A percentile compares a stretch with the other conserved stretches of the same genome.
These are phyloP conservation scores for Trichomonascaceae sp. DNA, from an alignment of 1,139 yeast genomes.

Conservation along the genomic window DNA sequence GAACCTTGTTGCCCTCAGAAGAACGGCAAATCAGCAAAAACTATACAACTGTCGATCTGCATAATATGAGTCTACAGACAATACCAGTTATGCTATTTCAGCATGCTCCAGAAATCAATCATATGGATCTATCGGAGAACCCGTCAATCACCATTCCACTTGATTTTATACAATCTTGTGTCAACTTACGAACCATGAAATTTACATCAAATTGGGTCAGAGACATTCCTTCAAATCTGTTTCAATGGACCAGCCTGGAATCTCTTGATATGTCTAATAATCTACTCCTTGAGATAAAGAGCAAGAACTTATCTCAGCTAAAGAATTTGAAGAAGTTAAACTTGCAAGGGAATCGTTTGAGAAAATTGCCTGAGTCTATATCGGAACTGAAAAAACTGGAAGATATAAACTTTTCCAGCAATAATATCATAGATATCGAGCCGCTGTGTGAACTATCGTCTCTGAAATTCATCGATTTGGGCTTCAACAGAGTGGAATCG, in stretches of 20 bases:
- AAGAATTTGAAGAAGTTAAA: slow-evolving; percentile 27
- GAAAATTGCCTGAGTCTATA: slow-evolving; percentile 58
- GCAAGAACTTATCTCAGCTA: slow-evolving; percentile 28
- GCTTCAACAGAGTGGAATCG: slow-evolving; percentile 64
- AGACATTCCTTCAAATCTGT: slow-evolving; percentile 65
- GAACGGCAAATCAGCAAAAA: slow-evolving; percentile 56
- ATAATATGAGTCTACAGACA: slow-evolving; percentile 70
- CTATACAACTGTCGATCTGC: slow-evolving; percentile 68
- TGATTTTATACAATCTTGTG: slow-evolving; percentile 81
- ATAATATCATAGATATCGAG: slow-evolving; percentile 65
- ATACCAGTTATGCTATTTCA: slow-evolving; percentile 80
- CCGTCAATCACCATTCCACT: slow-evolving; percentile 79
- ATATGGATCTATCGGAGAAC: slow-evolving; percentile 78
- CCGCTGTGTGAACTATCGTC: slow-evolving; percentile 57
- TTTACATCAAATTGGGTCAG: slow-evolving; percentile 72
- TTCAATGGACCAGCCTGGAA: slow-evolving; percentile 63
- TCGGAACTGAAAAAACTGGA: slow-evolving; percentile 51
- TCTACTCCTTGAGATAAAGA: slow-evolving; percentile 28
- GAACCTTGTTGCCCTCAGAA: slow-evolving; percentile 62
- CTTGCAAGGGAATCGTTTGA: slow-evolving; percentile 67
- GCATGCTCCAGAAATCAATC: slow-evolving; percentile 74
- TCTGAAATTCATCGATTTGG: slow-evolving; percentile 66
- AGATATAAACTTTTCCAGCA: slow-evolving; percentile 70
- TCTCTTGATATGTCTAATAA: slow-evolving; percentile 53
- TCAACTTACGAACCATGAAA: slow-evolving; percentile 58